Conservation (phyloP, 768 basidiomycete species). For the Piloderma croceum region DNA sequence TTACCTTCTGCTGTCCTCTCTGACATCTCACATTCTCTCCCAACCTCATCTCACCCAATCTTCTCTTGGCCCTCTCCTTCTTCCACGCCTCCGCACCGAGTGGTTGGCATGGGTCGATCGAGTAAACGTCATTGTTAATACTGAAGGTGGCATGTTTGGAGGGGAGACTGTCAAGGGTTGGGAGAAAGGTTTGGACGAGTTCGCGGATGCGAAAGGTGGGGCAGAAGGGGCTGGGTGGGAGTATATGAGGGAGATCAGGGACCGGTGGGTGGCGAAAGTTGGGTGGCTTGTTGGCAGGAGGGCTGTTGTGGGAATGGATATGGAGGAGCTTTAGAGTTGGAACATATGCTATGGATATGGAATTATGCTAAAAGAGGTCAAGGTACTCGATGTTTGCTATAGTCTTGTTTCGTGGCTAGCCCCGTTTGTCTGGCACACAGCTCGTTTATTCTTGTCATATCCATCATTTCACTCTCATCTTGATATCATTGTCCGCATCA, state of each 20-base stretch:
- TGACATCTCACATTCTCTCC: slow-evolving; percentile 61
- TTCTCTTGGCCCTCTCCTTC: slow-evolving; percentile 49
- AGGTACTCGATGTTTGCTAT: no score
- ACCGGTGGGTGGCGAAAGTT: slow-evolving; percentile 67
- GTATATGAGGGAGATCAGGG: slow-evolving; percentile 42
- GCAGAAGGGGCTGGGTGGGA: slow-evolving; percentile 29
- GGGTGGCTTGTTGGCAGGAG: slow-evolving; percentile 72
- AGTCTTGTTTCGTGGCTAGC: no score
- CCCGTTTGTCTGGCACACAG: no score
- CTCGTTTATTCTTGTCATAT: no score
- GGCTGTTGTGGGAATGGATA: no score
- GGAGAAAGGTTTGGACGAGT: slow-evolving; percentile 64
- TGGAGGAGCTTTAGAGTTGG: no score
- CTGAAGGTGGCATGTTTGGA: slow-evolving; percentile 74
- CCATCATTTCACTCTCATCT: no score
- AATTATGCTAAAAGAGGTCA: no score
- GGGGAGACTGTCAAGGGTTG: slow-evolving; percentile 62
- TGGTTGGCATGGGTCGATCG: slow-evolving; percentile 75
- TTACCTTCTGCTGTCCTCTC: slow-evolving; percentile 60
- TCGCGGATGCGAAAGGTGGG: slow-evolving; percentile 46
- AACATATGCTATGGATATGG: no score
- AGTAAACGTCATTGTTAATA: slow-evolving; percentile 66
- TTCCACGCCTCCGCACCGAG: slow-evolving; percentile 63
- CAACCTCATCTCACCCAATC: slow-evolving; percentile 65
- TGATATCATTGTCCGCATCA: no score